Conservation (phyloP, 78 protist species). For the Dictyostelium firmibasis region DNA sequence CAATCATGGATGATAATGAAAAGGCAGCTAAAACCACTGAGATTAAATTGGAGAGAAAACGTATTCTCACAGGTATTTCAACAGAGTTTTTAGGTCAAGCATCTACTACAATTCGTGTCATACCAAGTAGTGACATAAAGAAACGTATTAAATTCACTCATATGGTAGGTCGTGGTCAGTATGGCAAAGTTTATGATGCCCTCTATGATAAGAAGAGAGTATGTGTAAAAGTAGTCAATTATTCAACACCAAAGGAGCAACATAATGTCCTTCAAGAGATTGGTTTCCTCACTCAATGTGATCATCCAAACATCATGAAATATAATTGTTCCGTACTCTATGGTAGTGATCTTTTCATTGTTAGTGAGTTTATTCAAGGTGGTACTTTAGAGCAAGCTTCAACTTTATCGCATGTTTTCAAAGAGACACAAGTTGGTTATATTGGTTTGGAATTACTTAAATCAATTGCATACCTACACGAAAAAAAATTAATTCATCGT, state of each 20-base stretch:
- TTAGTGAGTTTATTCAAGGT: slow-evolving; percentile 54
- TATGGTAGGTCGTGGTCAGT: slow-evolving; percentile 29
- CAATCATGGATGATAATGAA: slow-evolving; percentile 37
- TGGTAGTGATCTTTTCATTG: slow-evolving; percentile 23
- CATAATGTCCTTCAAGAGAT: slow-evolving; percentile 26
- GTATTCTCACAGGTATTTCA: slow-evolving; percentile 35
- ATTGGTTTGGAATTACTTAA: slow-evolving; percentile 66
- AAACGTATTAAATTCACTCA: slow-evolving; percentile 52
- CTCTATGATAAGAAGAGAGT: slow-evolving; percentile 61
- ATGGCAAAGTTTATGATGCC: slow-evolving; percentile 60
- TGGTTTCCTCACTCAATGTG: slow-evolving; percentile 47
- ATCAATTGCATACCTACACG: slow-evolving; percentile 60
- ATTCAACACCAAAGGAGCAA: slow-evolving; percentile 54
- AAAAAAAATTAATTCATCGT: slow-evolving; percentile 56
- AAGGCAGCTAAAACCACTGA: slow-evolving; percentile 14
- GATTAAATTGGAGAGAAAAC: slow-evolving; percentile 40
- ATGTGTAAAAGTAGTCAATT: slow-evolving; percentile 42
- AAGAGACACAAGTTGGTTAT: slow-evolving; percentile 60
- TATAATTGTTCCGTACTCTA: slow-evolving; percentile 23
- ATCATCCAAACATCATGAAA: slow-evolving; percentile 42
- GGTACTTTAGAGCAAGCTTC: slow-evolving; percentile 67
- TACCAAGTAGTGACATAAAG: slow-evolving; percentile 35
- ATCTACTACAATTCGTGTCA: not conserved
- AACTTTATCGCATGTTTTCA: not conserved
- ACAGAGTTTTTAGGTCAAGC: slow-evolving; percentile 53